Evolutionary conservation across 768 basidiomycete genomes (phyloP).

Genomic region (Saitozyma podzolica): DNA sequence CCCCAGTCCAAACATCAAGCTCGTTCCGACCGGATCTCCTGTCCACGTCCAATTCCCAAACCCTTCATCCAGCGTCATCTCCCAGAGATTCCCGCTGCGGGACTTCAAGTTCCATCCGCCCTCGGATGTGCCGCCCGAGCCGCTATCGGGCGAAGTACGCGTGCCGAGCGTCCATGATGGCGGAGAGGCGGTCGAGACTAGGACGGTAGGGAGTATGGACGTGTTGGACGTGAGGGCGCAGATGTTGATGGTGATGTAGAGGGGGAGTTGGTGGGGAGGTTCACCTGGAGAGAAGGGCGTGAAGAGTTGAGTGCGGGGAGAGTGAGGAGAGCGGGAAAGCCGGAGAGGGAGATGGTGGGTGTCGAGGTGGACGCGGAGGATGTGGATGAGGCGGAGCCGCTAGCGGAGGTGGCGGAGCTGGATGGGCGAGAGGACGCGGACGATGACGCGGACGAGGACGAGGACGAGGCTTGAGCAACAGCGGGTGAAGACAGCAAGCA

Average conservation of each 20-base stretch:
- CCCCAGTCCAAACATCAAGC: slow-evolving; percentile 20
- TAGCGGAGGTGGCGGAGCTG: slow-evolving; percentile 1
- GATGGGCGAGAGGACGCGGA: slow-evolving; percentile 6
- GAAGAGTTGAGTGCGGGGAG: slow-evolving; percentile 32
- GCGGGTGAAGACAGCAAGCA: background rate
- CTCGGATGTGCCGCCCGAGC: slow-evolving; percentile 27
- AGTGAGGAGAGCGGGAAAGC: slow-evolving; percentile 20
- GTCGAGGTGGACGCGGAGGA: slow-evolving; percentile 6
- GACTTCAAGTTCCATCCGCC: slow-evolving; percentile 22
- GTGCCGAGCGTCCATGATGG: slow-evolving; percentile 16
- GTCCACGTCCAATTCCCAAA: slow-evolving; percentile 47
- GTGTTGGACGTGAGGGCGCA: slow-evolving; percentile 38
- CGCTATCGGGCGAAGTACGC: slow-evolving; percentile 11
- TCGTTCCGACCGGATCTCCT: background rate
- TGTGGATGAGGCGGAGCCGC: too few species aligned
- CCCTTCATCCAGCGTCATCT: slow-evolving; percentile 36
- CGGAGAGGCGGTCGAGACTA: slow-evolving; percentile 22
- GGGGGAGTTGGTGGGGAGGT: slow-evolving; percentile 19
- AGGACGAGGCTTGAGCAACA: background rate
- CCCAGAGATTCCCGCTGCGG: slow-evolving; percentile 23
- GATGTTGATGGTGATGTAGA: slow-evolving; percentile 46
- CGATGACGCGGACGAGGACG: background rate
- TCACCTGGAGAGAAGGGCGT: slow-evolving; percentile 17
- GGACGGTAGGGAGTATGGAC: slow-evolving; percentile 27
- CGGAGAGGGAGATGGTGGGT: slow-evolving; percentile 13